Conservation (phyloP, 2,329 filamentous ascomycete genomes). For the Shiraia bambusicola region DNA sequence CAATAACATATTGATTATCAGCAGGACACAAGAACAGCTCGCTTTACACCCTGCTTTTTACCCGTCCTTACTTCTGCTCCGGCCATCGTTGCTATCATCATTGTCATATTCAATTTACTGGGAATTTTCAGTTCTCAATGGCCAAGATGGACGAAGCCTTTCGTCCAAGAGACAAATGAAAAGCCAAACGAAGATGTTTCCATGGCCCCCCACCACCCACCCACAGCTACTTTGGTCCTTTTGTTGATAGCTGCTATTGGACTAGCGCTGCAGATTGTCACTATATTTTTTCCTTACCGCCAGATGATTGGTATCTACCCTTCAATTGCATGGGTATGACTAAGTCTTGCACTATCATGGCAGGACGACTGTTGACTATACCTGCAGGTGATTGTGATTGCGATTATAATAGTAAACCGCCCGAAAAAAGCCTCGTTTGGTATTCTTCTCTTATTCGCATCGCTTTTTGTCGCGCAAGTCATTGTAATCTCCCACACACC, state of each 20-base stretch:
- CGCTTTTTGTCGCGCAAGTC: slow-evolving; percentile 40
- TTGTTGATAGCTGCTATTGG: slow-evolving; percentile 29
- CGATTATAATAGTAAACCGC: slow-evolving; percentile 43
- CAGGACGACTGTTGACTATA: slow-evolving; percentile 14
- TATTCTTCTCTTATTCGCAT: slow-evolving; percentile 42
- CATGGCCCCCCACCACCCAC: slow-evolving; percentile 31
- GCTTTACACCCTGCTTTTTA: slow-evolving; percentile 45
- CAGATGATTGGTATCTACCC: slow-evolving; percentile 28
- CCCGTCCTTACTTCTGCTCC: slow-evolving; percentile 45
- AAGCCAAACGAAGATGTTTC: slow-evolving; percentile 33
- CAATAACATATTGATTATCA: slow-evolving; percentile 10
- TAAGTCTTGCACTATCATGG: background rate
- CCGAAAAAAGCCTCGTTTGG: slow-evolving; percentile 47
- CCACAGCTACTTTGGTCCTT: slow-evolving; percentile 26
- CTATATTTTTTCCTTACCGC: slow-evolving; percentile 22
- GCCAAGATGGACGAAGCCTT: slow-evolving; percentile 55
- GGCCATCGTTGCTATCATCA: slow-evolving; percentile 37
- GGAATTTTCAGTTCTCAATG: slow-evolving; percentile 36
- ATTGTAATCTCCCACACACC: slow-evolving; percentile 31
- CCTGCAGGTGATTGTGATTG: slow-evolving; percentile 36
- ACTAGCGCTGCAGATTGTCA: slow-evolving; percentile 27
- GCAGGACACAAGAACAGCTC: slow-evolving; percentile 41
- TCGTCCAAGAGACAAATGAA: slow-evolving; percentile 45
- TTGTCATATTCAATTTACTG: slow-evolving; percentile 43
- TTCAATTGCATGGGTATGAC: slow-evolving; percentile 38